phyloP scores from a whole-genome alignment of 176 grass and related monocot species.

The Carex kokanica region DNA sequence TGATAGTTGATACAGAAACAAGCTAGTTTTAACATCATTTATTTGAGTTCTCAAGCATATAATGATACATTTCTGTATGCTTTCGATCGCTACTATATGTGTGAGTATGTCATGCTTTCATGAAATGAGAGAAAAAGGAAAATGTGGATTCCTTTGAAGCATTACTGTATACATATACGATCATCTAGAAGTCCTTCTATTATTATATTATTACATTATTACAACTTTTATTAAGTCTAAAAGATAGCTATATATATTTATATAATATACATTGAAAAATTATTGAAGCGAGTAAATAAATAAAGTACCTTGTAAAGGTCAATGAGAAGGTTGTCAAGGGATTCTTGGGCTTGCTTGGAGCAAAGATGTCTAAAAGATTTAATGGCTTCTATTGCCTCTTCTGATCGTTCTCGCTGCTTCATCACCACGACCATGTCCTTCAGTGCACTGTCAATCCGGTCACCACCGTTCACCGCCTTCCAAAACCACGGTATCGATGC shows the following conservation, averaged over 20 bases:
- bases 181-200: neutral
- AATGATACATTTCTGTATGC: neutral
- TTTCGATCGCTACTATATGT: neutral
- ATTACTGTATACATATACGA: neutral
- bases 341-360: constrained; percentile 64
- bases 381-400: constrained; percentile 70
- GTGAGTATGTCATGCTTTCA: neutral
- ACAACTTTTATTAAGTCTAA: neutral
- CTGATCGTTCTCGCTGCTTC: constrained; percentile 64
- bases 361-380: constrained; percentile 63
- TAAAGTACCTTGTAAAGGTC: constrained; percentile 50
- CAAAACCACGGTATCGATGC: constrained; percentile 78
- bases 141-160: neutral
- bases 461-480: constrained; percentile 61
- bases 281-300: neutral
- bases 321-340: constrained; percentile 79
- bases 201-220: neutral
- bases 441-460: constrained; percentile 71
- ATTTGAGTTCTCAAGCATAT: neutral
- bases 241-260: neutral
- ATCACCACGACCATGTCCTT: constrained; percentile 95
- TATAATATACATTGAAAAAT: neutral
- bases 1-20: neutral
- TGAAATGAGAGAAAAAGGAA: neutral
- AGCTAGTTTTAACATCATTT: neutral